Conservation (phyloP, 768 basidiomycete species). For the Porphyrellus cyaneotinctus region DNA sequence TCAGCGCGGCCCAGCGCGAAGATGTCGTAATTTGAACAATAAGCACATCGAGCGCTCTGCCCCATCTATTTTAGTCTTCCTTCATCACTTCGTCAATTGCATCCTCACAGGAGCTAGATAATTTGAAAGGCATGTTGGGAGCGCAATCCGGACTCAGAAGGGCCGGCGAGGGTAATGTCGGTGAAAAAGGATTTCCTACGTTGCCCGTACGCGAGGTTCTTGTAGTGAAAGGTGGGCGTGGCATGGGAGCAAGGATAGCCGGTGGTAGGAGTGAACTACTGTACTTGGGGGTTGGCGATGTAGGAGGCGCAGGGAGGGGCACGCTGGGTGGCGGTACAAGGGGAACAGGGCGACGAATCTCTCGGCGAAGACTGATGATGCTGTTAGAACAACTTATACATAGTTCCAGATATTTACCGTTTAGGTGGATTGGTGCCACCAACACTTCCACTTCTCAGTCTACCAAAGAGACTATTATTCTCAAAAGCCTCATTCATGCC, state of each 20-base stretch:
- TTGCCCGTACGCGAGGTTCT: constrained; percentile 4
- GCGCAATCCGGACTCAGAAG: constrained; percentile 10
- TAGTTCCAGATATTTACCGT: constrained; percentile 27
- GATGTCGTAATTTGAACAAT: background rate
- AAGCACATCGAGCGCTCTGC: constrained; percentile 12
- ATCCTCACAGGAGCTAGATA: constrained; percentile 4
- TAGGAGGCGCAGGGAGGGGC: constrained; percentile 28
- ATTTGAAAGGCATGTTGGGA: constrained; percentile 9
- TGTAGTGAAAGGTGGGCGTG: constrained; percentile 19
- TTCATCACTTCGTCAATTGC: constrained; percentile 19
- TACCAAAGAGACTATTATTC: constrained; percentile 43
- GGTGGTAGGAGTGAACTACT: constrained; percentile 17
- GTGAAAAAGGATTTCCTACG: background rate
- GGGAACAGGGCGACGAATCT: constrained; percentile 30
- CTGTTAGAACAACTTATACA: background rate
- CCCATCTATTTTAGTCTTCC: constrained; percentile 13
- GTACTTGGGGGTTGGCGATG: constrained; percentile 19
- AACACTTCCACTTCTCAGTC: constrained; percentile 55
- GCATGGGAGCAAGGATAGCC: constrained; percentile 11
- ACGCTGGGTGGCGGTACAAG: constrained; percentile 26
- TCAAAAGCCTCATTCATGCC: constrained; percentile 33
- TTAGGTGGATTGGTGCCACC: constrained; percentile 27
- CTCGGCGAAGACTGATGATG: constrained; percentile 38
- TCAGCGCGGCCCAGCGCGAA: constrained; percentile 15
- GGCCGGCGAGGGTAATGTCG: background rate